Evolutionary conservation across 176 grass and related monocot genomes (phyloP), one percentile per base, ranked within the genome.

Genomic region (Melocanna baccifera): DNA sequence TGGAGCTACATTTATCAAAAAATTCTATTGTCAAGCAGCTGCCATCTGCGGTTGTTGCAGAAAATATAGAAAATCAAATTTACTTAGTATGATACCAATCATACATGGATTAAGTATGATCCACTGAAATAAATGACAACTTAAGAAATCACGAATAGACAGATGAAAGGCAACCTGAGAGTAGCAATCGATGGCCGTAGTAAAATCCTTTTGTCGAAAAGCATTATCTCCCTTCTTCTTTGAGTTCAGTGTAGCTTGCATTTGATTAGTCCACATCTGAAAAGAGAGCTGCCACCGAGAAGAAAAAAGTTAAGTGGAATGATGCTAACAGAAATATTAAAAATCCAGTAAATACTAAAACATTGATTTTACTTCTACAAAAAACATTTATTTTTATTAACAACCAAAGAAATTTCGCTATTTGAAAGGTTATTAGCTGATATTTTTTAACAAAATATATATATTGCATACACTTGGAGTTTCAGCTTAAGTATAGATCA

Each of bases 191-290:
- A 89, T 82, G 40, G 92, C 89, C 19, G 84, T 70, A 58, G n/a
- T 61, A 52, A 91, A 94, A 89, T 94, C 92, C 75, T 94, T 94
- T 70, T 86, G 86, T 61, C 68, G 83, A 78, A 94, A 94, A 66
- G 92, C 89, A 47, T 34, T 51, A 45, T 94, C 92, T 1, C 86
- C 92, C 25, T 87, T 89, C 47, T 94, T 94, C 75, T 94, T 94
- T 22, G 58, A 87, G 42, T 94, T 82, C 57, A 94, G 68, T 0
- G 89, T 94, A 75, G 86, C 82, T 80, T 91, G 86, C 62, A 94
- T 94, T 91, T 94, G 92, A 69, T 79, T 91, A 29, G 92, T 94
- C 92, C 92, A 94, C 62, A 88, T 71, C 70, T 94, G 92, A 87
- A 94, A 94, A 67, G 92, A 94, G 26, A 94, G 83, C 92, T 94